Evolutionary conservation across 2,329 filamentous ascomycete genomes (phyloP), one percentile per base, ranked within the genome.

Genomic region (Uncinocarpus reesii): DNA sequence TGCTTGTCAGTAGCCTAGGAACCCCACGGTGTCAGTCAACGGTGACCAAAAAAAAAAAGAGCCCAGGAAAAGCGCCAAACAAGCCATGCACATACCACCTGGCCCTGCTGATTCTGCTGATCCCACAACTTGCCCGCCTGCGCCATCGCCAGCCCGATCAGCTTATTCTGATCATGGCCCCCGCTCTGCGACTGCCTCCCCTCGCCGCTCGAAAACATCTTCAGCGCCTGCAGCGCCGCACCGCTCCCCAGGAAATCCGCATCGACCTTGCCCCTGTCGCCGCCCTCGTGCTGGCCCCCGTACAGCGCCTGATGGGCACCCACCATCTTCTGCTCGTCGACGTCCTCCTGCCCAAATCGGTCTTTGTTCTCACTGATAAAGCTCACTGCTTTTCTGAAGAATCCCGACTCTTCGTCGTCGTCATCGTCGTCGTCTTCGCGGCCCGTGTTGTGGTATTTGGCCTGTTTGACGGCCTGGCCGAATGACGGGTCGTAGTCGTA

Each of bases 91-190:
- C 32, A 42, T 57, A 76, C 71, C 52, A 73, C 73, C 55, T 76
- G 77, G 16, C 78, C 79, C 59, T 71, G 65, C 10, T 65, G 62
- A 51, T 66, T 66, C 66, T 81, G 78, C 66, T 80, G 64, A 57
- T 81, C 77, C 63, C 80, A 82, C 52, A 89, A 71, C 74, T 89
- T 88, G 60, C 81, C 82, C 28, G 87, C 89, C 71, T 95, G 84
- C 7, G 77, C 80, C 86, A 95, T 89, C 36, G 89, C 89, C 63
- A 94, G 72, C 3, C 83, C 85, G 53, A 95, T 77, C 60, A 95
- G 86, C 53, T 83, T 78, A 63, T 83, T 86, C 74, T 94, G 82
- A 56, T 79, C 78, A 40, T 40, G 60, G 74, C 71, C 41, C 67
- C 64, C 55, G 5, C 60, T 60, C 4, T 55, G 47, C 16, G 61